Percentiles rank a stretch among this genome's conserved stretches.
Conservation (phyloP, 345 rosid genomes). For the Populus deltoides region DNA sequence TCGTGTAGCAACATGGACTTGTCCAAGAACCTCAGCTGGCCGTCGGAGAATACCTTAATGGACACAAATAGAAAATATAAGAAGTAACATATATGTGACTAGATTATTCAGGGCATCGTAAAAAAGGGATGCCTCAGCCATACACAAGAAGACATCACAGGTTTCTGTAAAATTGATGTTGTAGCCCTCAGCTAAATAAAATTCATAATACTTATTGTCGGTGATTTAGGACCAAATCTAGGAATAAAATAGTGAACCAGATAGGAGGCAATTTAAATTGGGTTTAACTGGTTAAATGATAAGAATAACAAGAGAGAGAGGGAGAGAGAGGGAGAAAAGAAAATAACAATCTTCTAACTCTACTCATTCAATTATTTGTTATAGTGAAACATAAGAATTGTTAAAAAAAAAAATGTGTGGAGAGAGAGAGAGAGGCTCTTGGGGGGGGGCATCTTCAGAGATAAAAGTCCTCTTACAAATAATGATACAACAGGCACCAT, state of each 20-base stretch:
- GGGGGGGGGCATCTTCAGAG: not conserved
- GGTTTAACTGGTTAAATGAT: not conserved
- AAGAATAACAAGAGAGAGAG: not conserved
- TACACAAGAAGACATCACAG: not conserved
- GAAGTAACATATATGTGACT: conserved; percentile 6
- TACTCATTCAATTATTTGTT: not conserved
- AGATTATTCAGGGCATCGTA: conserved; percentile 12
- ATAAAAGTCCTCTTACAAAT: not conserved
- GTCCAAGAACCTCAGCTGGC: conserved; percentile 99
- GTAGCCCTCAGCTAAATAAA: not conserved
- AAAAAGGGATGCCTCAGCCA: conserved; percentile 12
- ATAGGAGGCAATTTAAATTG: not conserved
- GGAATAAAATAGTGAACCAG: not conserved
- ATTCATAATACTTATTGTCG: not conserved
- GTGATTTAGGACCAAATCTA: not conserved
- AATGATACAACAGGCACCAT: not conserved
- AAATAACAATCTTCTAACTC: not conserved
- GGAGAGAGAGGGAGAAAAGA: not conserved
- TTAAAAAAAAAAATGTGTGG: not conserved
- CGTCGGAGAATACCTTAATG: conserved; percentile 70
- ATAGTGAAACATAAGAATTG: not conserved
- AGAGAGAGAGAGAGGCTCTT: too few species aligned
- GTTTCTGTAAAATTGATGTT: not conserved
- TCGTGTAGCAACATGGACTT: conserved; percentile 89
- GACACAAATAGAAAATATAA: conserved; percentile 17